Conservation (phyloP, 108 stramenopile species). For the Cyclotella baltica region DNA sequence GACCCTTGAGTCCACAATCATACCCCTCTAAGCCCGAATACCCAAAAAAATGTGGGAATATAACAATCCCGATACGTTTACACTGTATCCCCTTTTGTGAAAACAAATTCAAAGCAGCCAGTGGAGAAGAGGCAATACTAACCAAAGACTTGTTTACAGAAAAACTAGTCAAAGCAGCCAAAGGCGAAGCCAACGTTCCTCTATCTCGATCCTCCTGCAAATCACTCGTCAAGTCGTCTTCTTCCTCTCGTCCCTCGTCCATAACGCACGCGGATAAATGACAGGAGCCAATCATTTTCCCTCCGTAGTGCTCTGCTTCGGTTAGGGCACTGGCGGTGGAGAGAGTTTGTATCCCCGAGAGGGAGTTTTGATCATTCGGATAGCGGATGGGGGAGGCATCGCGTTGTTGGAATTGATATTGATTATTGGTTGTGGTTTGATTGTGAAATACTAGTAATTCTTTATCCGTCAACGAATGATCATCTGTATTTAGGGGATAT, state of each 20-base stretch:
- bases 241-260: slow-evolving; percentile 1
- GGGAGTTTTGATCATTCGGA: slow-evolving; percentile 13
- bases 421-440: neutral
- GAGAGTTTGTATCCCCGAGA: slow-evolving; percentile 32
- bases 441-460: slow-evolving; percentile 47
- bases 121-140: too few relatives aligned
- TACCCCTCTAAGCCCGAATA: neutral
- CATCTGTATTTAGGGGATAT: slow-evolving; percentile 31
- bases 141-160: neutral
- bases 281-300: slow-evolving; percentile 8
- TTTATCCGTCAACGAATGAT: slow-evolving; percentile 49
- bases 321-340: slow-evolving; percentile 41
- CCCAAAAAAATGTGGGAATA: slow-evolving; percentile 6
- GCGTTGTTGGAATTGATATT: neutral
- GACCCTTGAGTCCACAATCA: too few relatives aligned
- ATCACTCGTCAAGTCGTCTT: neutral
- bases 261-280: neutral
- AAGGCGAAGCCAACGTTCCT: neutral
- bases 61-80: slow-evolving; percentile 12
- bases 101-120: neutral
- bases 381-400: neutral
- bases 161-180: neutral
- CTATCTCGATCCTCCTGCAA: neutral
- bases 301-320: slow-evolving; percentile 25
- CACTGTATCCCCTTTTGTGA: neutral